Percentiles rank a stretch among this genome's conserved stretches.
These are phyloP conservation scores for Tulasnella calospora DNA, from an alignment of 768 basidiomycete genomes.

Conservation along the genomic window DNA sequence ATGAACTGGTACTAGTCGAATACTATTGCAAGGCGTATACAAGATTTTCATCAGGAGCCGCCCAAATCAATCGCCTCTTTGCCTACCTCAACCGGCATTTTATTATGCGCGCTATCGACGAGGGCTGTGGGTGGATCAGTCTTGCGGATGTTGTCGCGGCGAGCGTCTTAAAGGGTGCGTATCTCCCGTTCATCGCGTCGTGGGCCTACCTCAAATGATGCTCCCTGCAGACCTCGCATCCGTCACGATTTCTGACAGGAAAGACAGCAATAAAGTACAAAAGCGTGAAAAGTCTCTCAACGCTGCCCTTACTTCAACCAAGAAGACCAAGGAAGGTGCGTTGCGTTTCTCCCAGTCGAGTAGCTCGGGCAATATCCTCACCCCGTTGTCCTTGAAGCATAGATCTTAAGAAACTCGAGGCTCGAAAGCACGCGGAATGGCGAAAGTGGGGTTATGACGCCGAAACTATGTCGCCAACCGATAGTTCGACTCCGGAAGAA, in stretches of 20 bases:
- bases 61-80: slow-evolving; percentile 27
- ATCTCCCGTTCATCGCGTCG: neutral
- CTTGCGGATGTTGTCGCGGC: slow-evolving; percentile 26
- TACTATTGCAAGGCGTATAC: slow-evolving; percentile 26
- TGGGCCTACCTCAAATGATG: neutral
- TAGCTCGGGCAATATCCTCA: neutral
- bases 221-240: slow-evolving; percentile 11
- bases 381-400: neutral
- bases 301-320: neutral
- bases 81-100: slow-evolving; percentile 29
- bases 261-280: neutral
- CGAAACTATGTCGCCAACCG: neutral
- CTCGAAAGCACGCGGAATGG: slow-evolving; percentile 27
- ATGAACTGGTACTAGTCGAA: slow-evolving; percentile 20
- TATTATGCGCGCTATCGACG: slow-evolving; percentile 27
- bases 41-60: slow-evolving; percentile 25
- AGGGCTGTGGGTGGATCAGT: slow-evolving; percentile 29
- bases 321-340: slow-evolving; percentile 24
- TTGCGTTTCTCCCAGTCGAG: neutral
- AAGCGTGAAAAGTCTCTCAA: slow-evolving; percentile 18
- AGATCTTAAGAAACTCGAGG: slow-evolving; percentile 26
- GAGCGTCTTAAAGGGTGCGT: slow-evolving; percentile 18
- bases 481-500: slow-evolving; percentile 2
- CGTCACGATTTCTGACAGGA: slow-evolving; percentile 1
- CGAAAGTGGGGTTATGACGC: slow-evolving; percentile 28